Conservation (phyloP, 805 yeast genomes). For the Yamadazyma nakazawae region DNA sequence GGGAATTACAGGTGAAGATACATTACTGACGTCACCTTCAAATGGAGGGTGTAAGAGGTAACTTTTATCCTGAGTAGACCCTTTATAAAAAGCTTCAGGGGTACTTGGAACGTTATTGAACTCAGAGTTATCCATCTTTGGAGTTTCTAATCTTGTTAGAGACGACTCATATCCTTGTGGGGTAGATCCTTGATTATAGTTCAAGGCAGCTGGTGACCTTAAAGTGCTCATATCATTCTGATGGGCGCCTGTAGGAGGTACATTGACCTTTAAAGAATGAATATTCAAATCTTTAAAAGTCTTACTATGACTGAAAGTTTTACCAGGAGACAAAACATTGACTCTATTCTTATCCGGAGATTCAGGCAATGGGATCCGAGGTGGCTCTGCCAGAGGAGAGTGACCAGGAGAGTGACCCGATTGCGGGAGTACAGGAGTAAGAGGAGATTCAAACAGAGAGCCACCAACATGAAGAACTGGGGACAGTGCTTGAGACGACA, state of each 20-base stretch:
- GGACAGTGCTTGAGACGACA: background rate
- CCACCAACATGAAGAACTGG: background rate
- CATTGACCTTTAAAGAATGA: constrained; percentile 8
- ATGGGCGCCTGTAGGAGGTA: background rate
- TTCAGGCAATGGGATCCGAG: constrained; percentile 11
- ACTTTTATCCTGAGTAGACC: background rate
- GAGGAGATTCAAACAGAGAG: background rate
- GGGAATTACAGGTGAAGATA: constrained; percentile 17
- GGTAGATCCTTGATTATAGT: background rate
- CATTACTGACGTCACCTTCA: constrained; percentile 12
- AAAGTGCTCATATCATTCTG: background rate
- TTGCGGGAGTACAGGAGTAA: background rate
- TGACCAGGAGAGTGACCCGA: background rate
- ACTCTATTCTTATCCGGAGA: constrained; percentile 11
- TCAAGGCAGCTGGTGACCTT: constrained; percentile 13
- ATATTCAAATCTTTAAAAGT: constrained; percentile 13
- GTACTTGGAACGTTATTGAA: constrained; percentile 14
- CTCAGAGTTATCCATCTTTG: constrained; percentile 1
- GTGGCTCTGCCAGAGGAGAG: constrained; percentile 9
- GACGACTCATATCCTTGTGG: background rate
- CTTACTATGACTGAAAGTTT: constrained; percentile 10
- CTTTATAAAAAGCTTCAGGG: constrained; percentile 22
- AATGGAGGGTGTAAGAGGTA: background rate
- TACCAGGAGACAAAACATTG: constrained; percentile 8
- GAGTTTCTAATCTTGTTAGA: constrained; percentile 1